Percentiles rank a stretch among this genome's conserved stretches.
Conservation (phyloP, 1,284 basidiomycete genomes). For the Mycosarcoma maydis region DNA sequence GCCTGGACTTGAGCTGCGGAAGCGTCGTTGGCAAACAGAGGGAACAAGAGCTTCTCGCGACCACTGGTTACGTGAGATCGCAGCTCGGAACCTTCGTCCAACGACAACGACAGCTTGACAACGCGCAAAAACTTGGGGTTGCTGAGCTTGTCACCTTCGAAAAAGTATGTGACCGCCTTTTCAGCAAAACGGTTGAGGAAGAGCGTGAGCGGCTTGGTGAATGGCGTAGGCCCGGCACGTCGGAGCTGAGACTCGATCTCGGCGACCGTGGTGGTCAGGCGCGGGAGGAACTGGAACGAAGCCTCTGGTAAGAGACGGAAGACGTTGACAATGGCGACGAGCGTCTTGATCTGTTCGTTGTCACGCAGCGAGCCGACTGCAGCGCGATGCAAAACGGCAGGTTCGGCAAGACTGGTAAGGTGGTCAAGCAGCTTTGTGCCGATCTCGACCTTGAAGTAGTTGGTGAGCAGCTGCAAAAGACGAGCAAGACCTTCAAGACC, state of each 20-base stretch:
- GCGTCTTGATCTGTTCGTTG: constrained; percentile 89
- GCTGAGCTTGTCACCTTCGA: constrained; percentile 75
- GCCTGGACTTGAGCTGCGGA: constrained; percentile 40
- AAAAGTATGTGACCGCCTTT: constrained; percentile 85
- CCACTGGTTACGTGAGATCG: constrained; percentile 49
- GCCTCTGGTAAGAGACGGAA: constrained; percentile 89
- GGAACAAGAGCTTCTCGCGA: constrained; percentile 48
- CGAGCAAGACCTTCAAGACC: constrained; percentile 92
- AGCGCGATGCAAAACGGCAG: constrained; percentile 55
- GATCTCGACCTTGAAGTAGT: constrained; percentile 99
- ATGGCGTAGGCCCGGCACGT: constrained; percentile 87
- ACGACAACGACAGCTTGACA: constrained; percentile 56
- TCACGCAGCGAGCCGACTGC: constrained; percentile 71
- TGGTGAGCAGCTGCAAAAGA: constrained; percentile 92
- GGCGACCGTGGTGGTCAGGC: constrained; percentile 86
- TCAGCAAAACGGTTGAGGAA: constrained; percentile 90
- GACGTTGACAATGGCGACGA: constrained; percentile 93
- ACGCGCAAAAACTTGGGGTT: constrained; percentile 66
- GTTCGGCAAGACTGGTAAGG: constrained; percentile 62
- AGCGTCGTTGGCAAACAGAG: constrained; percentile 53
- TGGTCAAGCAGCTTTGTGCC: constrained; percentile 97
- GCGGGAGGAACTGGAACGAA: constrained; percentile 90
- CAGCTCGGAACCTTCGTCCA: constrained; percentile 55
- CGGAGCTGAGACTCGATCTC: constrained; percentile 91
- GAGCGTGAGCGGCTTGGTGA: constrained; percentile 90